These are phyloP conservation scores for Neophaeococcomyces aloes DNA, from an alignment of 2,329 filamentous ascomycete genomes.

Conservation along the genomic window DNA sequence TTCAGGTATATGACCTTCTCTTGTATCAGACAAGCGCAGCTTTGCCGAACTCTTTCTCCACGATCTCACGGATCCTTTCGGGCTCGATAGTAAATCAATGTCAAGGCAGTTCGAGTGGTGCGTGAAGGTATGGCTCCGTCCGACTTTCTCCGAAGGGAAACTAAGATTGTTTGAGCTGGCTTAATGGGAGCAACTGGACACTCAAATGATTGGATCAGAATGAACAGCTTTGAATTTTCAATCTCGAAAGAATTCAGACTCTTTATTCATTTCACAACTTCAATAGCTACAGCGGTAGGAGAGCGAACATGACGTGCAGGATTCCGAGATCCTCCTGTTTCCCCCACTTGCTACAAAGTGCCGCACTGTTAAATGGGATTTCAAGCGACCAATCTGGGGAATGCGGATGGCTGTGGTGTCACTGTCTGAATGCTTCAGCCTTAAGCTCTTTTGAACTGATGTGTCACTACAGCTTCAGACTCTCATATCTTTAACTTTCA, in stretches of 20 bases:
- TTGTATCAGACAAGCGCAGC: conserved; percentile 4
- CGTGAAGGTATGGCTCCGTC: background rate
- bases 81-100: background rate
- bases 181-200: background rate
- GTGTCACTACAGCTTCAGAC: too few relatives aligned
- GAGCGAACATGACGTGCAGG: background rate
- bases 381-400: background rate
- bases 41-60: conserved; percentile 7
- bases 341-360: background rate
- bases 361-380: background rate
- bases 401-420: too few relatives aligned
- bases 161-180: background rate
- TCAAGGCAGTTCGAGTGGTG: background rate
- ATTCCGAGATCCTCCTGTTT: background rate
- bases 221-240: background rate
- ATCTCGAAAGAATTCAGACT: background rate
- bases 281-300: background rate
- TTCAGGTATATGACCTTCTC: conserved; percentile 7
- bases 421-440: too few relatives aligned
- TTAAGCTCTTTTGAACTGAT: background rate
- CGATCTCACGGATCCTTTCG: conserved; percentile 8
- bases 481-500: too few relatives aligned
- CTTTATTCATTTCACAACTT: background rate
- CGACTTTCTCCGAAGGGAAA: background rate
- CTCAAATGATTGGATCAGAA: background rate